Evolutionary conservation across 208 protist genomes (phyloP).

Genomic region (Wallacemonas sp.): DNA sequence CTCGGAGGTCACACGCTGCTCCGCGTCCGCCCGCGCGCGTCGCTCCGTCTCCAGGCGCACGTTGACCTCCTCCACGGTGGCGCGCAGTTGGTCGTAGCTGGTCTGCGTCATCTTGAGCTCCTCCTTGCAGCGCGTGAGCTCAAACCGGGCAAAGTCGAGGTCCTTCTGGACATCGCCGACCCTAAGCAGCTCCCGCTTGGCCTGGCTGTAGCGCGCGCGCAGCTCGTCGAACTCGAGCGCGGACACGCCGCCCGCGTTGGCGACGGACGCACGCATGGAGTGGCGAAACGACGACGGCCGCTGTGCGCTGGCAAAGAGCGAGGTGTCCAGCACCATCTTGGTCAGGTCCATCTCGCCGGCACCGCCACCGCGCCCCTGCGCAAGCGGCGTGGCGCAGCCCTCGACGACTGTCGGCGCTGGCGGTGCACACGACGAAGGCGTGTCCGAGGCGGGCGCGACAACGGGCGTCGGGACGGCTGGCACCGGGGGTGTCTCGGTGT

Average conservation of each 20-base stretch:
- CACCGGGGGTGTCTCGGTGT: not conserved
- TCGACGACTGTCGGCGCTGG: not conserved
- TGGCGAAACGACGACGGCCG: conserved; percentile 43
- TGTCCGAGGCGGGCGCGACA: not conserved
- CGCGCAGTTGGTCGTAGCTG: conserved; percentile 45
- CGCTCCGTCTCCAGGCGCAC: conserved; percentile 50
- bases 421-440: not conserved
- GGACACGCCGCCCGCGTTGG: conserved; percentile 64
- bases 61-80: conserved; percentile 56
- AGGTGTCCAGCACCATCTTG: conserved; percentile 55
- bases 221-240: conserved; percentile 86
- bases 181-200: conserved; percentile 78
- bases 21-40: conserved; percentile 40
- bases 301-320: conserved; percentile 31
- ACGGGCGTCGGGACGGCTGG: not conserved
- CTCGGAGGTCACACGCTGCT: conserved; percentile 36
- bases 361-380: conserved; percentile 21
- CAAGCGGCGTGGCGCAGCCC: not conserved
- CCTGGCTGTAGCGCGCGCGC: conserved; percentile 62
- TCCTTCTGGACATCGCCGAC: conserved; percentile 76
- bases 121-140: conserved; percentile 66
- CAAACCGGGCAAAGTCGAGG: conserved; percentile 76
- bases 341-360: conserved; percentile 60
- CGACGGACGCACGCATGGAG: conserved; percentile 52
- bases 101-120: conserved; percentile 61